Base-by-base conservation (phyloP, 1,139 yeast species). In the Lodderomyces margitis region DNA sequence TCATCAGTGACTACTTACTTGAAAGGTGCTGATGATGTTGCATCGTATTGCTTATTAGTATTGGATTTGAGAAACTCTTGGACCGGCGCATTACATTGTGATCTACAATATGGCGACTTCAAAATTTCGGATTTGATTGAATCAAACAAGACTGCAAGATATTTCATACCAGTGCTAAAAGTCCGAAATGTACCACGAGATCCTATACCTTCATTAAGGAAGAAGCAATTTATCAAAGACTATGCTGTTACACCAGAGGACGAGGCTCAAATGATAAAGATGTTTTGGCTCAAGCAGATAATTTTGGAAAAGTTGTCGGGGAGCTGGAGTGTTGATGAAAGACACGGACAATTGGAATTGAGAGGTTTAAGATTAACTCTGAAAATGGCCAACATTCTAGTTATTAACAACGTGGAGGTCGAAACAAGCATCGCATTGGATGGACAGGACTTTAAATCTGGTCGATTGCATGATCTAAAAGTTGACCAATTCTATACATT, bases 211-310 rank as follows among this genome's bases (percentile, higher is more conserved):
- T 81, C 87, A 21, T 64, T 89, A 34, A 61, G 85, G 33, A 78
- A 81, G 36, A 80, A 81, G 46, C 96, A 89, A 61, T 87, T 81
- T 55, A 70, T 88, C 15, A 75, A 81, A 27, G 84, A 83, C 52
- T 75, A 80, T 39, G 75, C 73, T 40, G 56, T 81, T 21, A 66
- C 80, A 0, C 80, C 76, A 3, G 75, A 62, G 52, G 83, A 75
- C 43, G 86, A 76, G 44, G 70, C 63, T 49, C 58, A 50, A 34
- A 74, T 80, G 62, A 72, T 80, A 45, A 81, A 81, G 48, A 65
- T 78, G 5, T 92, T 89, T 59, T 92, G 98, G 98, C 75, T 85
- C 44, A 66, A 95, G 43, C 81, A 84, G 43, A 70, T 74, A 42
- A 58, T 92, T 2, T 63, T 92, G 41, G 71, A 74, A 34, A 68